Conservation (phyloP, 129 eudicot genomes). For the Helianthus annuus region HanXRQr2.0-SUNRISE NC_035445.2:131343089-131343588, state of each 20-base stretch:
- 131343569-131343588: neutral
- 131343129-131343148: no score
- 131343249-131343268: constrained; percentile 3
- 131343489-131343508: no score
- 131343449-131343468: constrained; percentile 31
- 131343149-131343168: no score
- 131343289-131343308: neutral
- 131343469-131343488: constrained; percentile 19
- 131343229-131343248: no score
- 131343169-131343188: no score
- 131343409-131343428: no score
- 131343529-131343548: neutral
- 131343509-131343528: no score
- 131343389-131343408: constrained; percentile 16
- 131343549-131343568: constrained; percentile 2
- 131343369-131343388: neutral
- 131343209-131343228: no score
- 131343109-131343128: constrained; percentile 1
- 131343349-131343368: no score
- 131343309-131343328: constrained; percentile 26
- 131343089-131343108: no score
- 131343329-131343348: constrained; percentile 23
- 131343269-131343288: constrained; percentile 9
- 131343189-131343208: no score
- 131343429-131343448: neutral